Percentiles rank a stretch among this genome's conserved stretches.
phyloP scores from a whole-genome alignment of 345 rosid species.

The Cardamine resedifolia region DNA sequence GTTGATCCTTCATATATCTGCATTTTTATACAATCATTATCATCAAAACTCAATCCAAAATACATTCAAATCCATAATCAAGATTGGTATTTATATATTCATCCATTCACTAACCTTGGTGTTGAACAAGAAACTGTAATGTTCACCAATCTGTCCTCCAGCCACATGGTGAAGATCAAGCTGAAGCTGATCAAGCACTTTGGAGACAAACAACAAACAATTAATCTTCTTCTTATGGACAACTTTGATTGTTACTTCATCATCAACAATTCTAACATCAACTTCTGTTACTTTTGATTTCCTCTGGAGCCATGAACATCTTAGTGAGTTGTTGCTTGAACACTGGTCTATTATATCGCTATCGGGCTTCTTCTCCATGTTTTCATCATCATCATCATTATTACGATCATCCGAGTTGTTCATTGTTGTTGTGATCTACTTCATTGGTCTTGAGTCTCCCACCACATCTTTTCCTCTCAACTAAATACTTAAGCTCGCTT shows the following conservation, averaged over 20 bases:
- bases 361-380: slow-evolving; percentile 41
- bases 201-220: slow-evolving; percentile 72
- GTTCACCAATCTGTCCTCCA: slow-evolving; percentile 85
- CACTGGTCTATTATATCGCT: slow-evolving; percentile 52
- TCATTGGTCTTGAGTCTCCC: slow-evolving; percentile 51
- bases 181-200: slow-evolving; percentile 73
- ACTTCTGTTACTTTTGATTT: slow-evolving; percentile 83
- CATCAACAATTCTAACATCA: slow-evolving; percentile 80
- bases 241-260: slow-evolving; percentile 83
- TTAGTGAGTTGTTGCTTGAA: slow-evolving; percentile 48
- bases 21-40: slow-evolving; percentile 26
- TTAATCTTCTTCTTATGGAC: slow-evolving; percentile 79
- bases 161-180: slow-evolving; percentile 85
- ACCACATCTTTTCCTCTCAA: slow-evolving; percentile 71
- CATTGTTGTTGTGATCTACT: slow-evolving; percentile 43
- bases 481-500: slow-evolving; percentile 68
- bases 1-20: slow-evolving; percentile 46
- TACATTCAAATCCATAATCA: background rate
- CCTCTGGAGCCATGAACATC: slow-evolving; percentile 91
- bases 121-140: slow-evolving; percentile 73
- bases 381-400: slow-evolving; percentile 44
- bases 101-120: slow-evolving; percentile 59
- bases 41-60: background rate
- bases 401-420: slow-evolving; percentile 11
- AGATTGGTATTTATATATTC: too few species aligned